phyloP scores from a whole-genome alignment of 306 rosid species.

The Spatholobus suberectus region DNA sequence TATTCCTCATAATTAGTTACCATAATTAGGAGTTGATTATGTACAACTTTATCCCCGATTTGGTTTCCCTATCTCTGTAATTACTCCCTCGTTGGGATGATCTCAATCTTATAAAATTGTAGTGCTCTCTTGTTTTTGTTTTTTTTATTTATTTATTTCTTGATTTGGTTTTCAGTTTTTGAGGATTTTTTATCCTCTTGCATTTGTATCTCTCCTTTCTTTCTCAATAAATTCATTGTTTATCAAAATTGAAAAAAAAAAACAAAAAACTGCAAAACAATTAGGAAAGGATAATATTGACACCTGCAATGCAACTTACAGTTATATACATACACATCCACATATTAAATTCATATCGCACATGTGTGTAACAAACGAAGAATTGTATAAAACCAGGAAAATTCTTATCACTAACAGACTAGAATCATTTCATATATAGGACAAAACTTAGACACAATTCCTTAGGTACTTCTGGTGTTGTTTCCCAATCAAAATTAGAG shows the following conservation, averaged over 20 bases:
- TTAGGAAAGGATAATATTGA: background rate
- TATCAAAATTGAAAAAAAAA: background rate
- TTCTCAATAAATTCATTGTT: too few species aligned
- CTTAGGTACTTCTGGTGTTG: too few species aligned
- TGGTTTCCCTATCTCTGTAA: background rate
- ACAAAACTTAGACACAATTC: too few species aligned
- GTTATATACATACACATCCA: background rate
- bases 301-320: background rate
- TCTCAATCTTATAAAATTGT: background rate
- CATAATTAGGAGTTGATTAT: too few species aligned
- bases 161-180: too few species aligned
- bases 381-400: background rate
- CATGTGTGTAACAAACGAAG: background rate
- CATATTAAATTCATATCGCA: too few species aligned
- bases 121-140: too few species aligned
- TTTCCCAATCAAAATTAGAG: too few species aligned
- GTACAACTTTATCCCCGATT: background rate
- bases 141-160: too few species aligned
- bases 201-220: background rate
- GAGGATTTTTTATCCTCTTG: too few species aligned
- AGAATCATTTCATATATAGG: background rate
- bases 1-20: too few species aligned
- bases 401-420: background rate
- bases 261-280: background rate
- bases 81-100: background rate